phyloP scores from a whole-genome alignment of 1,284 basidiomycete species.

The Fistulinella staudtii region DNA sequence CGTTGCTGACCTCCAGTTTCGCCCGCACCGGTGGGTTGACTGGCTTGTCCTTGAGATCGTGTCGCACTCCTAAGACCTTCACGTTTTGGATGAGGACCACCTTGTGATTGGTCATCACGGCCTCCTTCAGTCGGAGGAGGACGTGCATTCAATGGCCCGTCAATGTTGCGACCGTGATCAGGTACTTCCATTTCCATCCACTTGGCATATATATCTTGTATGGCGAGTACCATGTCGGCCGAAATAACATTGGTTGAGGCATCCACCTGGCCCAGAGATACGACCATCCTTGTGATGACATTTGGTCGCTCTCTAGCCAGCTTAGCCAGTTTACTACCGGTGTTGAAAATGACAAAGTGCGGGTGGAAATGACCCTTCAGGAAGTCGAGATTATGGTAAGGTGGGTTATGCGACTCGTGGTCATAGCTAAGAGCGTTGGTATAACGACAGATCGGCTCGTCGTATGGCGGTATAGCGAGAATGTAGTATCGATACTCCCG shows the following conservation, averaged over 20 bases:
- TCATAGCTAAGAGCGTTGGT: neutral
- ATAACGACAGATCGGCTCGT: neutral
- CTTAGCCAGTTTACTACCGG: neutral
- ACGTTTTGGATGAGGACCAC: neutral
- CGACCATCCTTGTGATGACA: neutral
- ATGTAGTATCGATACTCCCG: neutral
- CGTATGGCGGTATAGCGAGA: neutral
- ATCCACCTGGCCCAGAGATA: neutral
- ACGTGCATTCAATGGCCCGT: neutral
- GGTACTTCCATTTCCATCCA: neutral
- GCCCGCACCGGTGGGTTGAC: neutral
- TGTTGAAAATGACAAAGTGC: conserved; percentile 3
- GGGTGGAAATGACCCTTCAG: conserved; percentile 1
- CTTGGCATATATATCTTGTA: neutral
- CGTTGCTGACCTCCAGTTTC: neutral
- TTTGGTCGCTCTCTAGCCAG: too few relatives aligned
- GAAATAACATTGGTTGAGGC: too few relatives aligned
- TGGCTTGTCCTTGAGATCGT: neutral
- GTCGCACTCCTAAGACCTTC: neutral
- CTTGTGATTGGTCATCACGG: neutral
- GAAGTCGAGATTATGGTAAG: neutral
- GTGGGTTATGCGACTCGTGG: neutral
- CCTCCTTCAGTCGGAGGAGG: neutral
- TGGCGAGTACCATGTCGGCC: too few relatives aligned
- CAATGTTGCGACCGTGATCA: neutral